phyloP scores from a whole-genome alignment of 768 basidiomycete species.

The Leucosporidium creatinivorum region DNA sequence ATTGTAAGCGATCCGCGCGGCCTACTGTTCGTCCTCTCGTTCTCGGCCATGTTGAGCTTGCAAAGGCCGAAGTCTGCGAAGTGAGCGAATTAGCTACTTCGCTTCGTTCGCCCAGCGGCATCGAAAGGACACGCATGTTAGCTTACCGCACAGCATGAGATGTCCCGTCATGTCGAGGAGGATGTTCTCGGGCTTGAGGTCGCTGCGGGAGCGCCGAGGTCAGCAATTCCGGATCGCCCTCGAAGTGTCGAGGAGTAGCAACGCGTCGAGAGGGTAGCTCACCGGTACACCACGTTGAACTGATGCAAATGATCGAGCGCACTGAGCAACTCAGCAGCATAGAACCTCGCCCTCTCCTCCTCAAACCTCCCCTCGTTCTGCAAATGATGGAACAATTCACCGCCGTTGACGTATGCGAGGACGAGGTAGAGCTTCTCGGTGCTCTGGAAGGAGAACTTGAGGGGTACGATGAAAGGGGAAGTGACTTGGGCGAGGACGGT shows the following conservation, averaged over 20 bases:
- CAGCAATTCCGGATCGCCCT: too few relatives aligned
- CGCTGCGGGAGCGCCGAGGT: slow-evolving; percentile 47
- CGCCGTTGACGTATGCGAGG: slow-evolving; percentile 72
- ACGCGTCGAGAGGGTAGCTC: too few relatives aligned
- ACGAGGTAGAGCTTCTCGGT: slow-evolving; percentile 94
- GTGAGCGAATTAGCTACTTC: background rate
- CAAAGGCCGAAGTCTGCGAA: slow-evolving; percentile 60
- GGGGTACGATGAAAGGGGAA: slow-evolving; percentile 92
- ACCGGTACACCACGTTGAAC: slow-evolving; percentile 98
- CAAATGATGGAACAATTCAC: slow-evolving; percentile 93
- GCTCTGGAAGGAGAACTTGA: slow-evolving; percentile 97
- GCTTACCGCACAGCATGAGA: slow-evolving; percentile 66
- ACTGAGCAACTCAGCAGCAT: slow-evolving; percentile 92
- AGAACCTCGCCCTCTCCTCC: slow-evolving; percentile 85
- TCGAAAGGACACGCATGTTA: too few relatives aligned
- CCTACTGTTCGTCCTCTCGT: slow-evolving; percentile 81
- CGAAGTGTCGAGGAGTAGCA: too few relatives aligned
- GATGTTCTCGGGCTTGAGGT: slow-evolving; percentile 96
- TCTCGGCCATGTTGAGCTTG: slow-evolving; percentile 82
- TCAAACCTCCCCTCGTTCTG: slow-evolving; percentile 96
- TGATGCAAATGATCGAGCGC: slow-evolving; percentile 92
- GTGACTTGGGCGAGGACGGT: slow-evolving; percentile 89
- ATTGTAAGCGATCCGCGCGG: background rate
- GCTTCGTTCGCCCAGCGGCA: background rate
- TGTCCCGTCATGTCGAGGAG: slow-evolving; percentile 94